Evolutionary conservation across 1,284 basidiomycete species (phyloP).

Genomic region (Lentinula novae-zelandiae): DNA sequence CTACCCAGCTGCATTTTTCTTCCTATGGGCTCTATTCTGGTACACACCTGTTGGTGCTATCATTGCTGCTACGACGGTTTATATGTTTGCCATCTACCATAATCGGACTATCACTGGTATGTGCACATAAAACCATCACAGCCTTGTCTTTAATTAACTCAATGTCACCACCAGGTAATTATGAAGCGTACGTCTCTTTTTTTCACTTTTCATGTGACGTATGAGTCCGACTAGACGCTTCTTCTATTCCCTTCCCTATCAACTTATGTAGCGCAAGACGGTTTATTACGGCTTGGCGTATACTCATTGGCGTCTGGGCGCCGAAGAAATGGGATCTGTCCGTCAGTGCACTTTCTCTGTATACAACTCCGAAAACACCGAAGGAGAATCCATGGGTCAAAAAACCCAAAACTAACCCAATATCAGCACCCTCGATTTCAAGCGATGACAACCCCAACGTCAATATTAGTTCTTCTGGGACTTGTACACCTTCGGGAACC

Average conservation of each 20-base stretch:
- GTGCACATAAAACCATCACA: constrained; percentile 22
- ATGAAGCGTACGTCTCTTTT: constrained; percentile 61
- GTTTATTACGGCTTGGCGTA: constrained; percentile 83
- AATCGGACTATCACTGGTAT: constrained; percentile 70
- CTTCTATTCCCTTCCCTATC: constrained; percentile 11
- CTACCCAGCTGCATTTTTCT: constrained; percentile 81
- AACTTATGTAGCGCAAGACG: constrained; percentile 60
- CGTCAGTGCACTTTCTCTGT: constrained; percentile 65
- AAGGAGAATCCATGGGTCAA: constrained; percentile 71
- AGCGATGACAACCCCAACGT: background rate
- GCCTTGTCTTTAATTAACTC: constrained; percentile 17
- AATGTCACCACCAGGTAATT: constrained; percentile 54
- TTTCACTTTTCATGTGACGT: constrained; percentile 11
- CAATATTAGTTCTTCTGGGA: background rate
- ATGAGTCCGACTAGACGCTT: constrained; percentile 19
- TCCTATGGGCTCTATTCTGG: constrained; percentile 71
- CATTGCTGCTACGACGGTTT: constrained; percentile 51
- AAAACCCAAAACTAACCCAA: constrained; percentile 30
- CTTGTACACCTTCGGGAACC: constrained; percentile 20
- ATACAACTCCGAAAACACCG: constrained; percentile 62
- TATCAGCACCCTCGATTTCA: constrained; percentile 9
- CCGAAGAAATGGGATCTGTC: constrained; percentile 80
- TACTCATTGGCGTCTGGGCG: constrained; percentile 87
- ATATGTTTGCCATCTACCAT: constrained; percentile 80
- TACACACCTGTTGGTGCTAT: constrained; percentile 50